phyloP scores from a whole-genome alignment of 345 rosid genomes.

The Eucalyptus rudis region DNA sequence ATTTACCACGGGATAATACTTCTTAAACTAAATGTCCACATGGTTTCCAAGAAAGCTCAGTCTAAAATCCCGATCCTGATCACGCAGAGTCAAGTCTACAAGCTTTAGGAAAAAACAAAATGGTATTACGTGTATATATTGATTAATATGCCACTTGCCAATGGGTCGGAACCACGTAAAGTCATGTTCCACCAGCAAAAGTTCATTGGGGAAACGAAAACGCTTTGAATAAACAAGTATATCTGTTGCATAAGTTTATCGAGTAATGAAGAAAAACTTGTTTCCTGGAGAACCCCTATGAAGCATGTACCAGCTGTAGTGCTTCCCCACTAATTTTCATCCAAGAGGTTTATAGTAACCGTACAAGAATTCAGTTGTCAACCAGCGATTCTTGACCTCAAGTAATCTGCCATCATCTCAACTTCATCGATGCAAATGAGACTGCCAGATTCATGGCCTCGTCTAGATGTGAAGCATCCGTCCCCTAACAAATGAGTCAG shows the following conservation, averaged over 20 bases:
- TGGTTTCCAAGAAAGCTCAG: not conserved
- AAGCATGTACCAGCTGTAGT: not conserved
- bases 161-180: not conserved
- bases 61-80: not conserved
- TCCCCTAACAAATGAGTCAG: conserved; percentile 40
- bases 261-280: not conserved
- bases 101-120: not conserved
- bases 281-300: not conserved
- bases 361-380: not conserved
- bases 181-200: not conserved
- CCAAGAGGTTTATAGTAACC: not conserved
- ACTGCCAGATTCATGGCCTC: conserved; percentile 65
- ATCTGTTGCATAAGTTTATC: not conserved
- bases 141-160: not conserved
- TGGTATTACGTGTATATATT: not conserved
- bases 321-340: not conserved
- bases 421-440: conserved; percentile 66
- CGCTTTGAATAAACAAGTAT: not conserved
- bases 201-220: not conserved
- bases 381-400: not conserved
- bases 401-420: conserved; percentile 21
- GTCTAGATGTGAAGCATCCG: conserved; percentile 54
- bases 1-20: not conserved
- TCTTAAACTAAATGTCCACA: not conserved
- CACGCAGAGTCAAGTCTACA: not conserved